Conservation (phyloP, 768 basidiomycete species). For the Mycena chlorophos region DNA sequence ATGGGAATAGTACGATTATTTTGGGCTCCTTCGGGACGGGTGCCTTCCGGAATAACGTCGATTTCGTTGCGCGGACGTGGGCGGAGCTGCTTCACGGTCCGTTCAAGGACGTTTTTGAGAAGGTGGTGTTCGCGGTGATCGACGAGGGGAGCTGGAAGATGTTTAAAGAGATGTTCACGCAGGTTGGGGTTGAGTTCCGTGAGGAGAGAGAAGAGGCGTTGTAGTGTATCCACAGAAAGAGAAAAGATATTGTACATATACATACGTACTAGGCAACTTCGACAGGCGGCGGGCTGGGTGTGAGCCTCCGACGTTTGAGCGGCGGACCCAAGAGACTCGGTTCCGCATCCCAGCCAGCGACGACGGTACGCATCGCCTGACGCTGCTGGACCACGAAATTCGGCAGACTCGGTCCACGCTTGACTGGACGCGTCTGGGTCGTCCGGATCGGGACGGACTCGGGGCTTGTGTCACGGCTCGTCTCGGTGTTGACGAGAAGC, state of each 20-base stretch:
- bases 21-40: conserved; percentile 79
- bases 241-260: background rate
- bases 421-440: background rate
- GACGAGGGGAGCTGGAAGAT: too few relatives aligned
- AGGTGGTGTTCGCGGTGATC: conserved; percentile 66
- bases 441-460: background rate
- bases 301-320: background rate
- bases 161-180: too few relatives aligned
- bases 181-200: too few relatives aligned
- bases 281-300: background rate
- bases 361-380: background rate
- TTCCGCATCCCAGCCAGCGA: background rate
- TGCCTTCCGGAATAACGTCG: conserved; percentile 66
- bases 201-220: too few relatives aligned
- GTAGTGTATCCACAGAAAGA: too few relatives aligned
- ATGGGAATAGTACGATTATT: conserved; percentile 59
- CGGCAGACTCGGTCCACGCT: background rate
- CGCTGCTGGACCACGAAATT: background rate
- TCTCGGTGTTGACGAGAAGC: background rate
- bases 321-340: background rate
- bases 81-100: conserved; percentile 54
- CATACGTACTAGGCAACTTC: background rate
- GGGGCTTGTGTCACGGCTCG: background rate
- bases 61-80: conserved; percentile 61
- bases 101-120: conserved; percentile 57